These are phyloP conservation scores for Komagataella phaffii DNA, from an alignment of 805 yeast genomes.

Conservation along the genomic window DNA sequence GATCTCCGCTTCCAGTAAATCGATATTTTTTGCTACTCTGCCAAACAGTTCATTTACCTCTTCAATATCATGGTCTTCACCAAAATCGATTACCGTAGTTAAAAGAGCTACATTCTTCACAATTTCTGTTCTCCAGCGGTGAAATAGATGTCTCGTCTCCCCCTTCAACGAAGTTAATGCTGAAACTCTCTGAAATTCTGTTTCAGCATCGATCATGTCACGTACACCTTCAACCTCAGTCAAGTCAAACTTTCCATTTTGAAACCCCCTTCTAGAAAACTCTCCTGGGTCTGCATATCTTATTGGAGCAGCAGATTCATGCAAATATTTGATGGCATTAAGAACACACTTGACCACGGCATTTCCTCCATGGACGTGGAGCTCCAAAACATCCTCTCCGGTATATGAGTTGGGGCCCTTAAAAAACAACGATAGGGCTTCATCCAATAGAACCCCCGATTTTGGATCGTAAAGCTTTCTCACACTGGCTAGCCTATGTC, in stretches of 20 bases:
- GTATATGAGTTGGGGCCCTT: constrained; percentile 71
- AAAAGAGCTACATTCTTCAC: constrained; percentile 58
- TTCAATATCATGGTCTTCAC: constrained; percentile 82
- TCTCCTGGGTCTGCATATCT: constrained; percentile 91
- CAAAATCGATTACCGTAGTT: constrained; percentile 87
- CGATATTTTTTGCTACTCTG: constrained; percentile 31
- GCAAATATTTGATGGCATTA: constrained; percentile 41
- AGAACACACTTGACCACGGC: constrained; percentile 69
- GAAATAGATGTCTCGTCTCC: constrained; percentile 37
- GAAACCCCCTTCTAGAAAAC: constrained; percentile 76
- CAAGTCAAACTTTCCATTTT: constrained; percentile 71
- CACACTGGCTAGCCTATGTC: constrained; percentile 42
- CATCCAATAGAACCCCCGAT: constrained; percentile 43
- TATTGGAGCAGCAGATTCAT: constrained; percentile 32
- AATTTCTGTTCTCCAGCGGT: constrained; percentile 53
- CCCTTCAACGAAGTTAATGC: constrained; percentile 70
- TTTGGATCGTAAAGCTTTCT: constrained; percentile 37
- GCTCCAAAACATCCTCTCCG: constrained; percentile 81
- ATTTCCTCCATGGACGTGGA: constrained; percentile 90
- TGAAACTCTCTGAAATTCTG: constrained; percentile 73
- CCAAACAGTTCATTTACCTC: constrained; percentile 41
- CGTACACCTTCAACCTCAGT: constrained; percentile 87
- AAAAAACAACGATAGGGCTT: constrained; percentile 61
- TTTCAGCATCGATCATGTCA: constrained; percentile 85
- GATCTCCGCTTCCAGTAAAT: constrained; percentile 30